A percentile compares a stretch with the other conserved stretches of the same genome.
Evolutionary conservation across 768 basidiomycete genomes (phyloP).

Genomic region (Kwoniella sp.): DNA sequence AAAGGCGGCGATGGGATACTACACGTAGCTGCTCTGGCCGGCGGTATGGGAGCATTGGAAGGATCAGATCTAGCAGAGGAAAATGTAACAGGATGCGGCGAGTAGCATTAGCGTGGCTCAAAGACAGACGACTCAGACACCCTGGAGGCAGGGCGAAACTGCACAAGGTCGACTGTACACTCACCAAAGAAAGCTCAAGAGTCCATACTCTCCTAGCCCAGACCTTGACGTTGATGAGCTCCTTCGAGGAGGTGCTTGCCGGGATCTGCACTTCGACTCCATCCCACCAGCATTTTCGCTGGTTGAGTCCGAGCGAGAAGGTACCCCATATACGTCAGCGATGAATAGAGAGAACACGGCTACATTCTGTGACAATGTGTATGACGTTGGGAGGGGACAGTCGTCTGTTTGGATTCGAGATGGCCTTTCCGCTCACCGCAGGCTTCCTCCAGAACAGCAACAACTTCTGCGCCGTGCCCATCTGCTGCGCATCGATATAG

Average conservation of each 20-base stretch:
- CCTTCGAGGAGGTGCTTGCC: slow-evolving; percentile 60
- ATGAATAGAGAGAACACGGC: no score
- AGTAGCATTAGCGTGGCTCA: no score
- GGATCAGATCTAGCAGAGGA: no score
- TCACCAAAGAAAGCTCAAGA: slow-evolving; percentile 87
- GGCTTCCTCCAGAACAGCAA: slow-evolving; percentile 98
- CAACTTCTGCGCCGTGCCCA: slow-evolving; percentile 96
- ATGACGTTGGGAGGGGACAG: no score
- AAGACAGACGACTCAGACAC: no score
- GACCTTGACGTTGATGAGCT: slow-evolving; percentile 71
- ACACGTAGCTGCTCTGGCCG: no score
- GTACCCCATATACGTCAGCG: background rate
- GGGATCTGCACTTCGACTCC: slow-evolving; percentile 86
- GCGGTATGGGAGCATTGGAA: no score
- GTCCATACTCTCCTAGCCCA: slow-evolving; percentile 99
- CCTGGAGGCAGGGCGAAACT: no score
- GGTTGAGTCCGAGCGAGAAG: no score
- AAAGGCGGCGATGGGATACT: no score
- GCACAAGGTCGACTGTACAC: slow-evolving; percentile 24
- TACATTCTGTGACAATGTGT: background rate
- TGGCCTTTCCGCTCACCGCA: slow-evolving; percentile 68
- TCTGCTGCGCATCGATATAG: slow-evolving; percentile 84
- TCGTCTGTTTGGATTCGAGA: no score
- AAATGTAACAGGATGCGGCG: no score
- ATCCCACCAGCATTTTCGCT: slow-evolving; percentile 99